phyloP scores from a whole-genome alignment of 805 yeast genomes.

The Yarrowia sp. region DNA sequence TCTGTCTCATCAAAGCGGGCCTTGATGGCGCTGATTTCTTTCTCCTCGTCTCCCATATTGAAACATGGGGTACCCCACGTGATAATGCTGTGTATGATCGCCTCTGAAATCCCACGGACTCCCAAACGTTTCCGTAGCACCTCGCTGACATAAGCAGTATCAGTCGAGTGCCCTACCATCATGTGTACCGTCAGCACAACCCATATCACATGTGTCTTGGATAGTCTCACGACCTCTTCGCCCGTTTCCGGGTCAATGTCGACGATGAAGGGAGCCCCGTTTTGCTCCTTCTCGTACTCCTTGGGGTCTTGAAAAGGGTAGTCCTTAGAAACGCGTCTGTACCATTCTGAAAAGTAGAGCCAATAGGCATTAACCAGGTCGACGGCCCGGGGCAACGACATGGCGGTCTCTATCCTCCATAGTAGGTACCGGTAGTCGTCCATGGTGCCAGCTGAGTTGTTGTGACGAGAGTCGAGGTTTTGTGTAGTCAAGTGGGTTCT shows the following conservation, averaged over 20 bases:
- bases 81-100: background rate
- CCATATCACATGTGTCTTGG: slow-evolving; percentile 4
- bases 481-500: background rate
- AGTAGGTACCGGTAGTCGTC: background rate
- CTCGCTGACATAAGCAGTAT: background rate
- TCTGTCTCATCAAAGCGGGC: background rate
- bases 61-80: background rate
- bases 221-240: background rate
- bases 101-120: background rate
- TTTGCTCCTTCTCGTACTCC: background rate
- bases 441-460: background rate
- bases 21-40: background rate
- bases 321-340: slow-evolving; percentile 6
- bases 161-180: background rate
- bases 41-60: background rate
- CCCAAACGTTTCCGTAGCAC: background rate
- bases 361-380: background rate
- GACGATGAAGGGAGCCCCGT: background rate
- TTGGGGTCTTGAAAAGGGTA: background rate
- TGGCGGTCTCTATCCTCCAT: background rate
- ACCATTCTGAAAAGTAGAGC: background rate
- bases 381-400: background rate
- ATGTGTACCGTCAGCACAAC: background rate
- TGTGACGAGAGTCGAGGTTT: background rate
- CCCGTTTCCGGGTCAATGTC: background rate